phyloP scores from a whole-genome alignment of 139 green algal species.

The Micractinium conductrix region DNA sequence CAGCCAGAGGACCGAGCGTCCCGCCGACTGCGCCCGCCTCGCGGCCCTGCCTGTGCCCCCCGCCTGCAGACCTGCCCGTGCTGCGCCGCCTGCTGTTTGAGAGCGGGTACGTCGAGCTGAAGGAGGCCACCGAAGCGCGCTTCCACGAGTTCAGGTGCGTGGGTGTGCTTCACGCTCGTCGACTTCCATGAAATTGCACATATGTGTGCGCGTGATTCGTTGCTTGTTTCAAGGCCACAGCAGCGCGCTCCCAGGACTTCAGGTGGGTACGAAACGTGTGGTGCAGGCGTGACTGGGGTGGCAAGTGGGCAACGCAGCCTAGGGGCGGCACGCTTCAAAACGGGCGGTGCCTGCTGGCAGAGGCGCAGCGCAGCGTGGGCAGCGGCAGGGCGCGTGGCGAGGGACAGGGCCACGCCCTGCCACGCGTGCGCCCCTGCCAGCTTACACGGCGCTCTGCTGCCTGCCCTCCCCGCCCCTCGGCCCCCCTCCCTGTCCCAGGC shows the following conservation, averaged over 20 bases:
- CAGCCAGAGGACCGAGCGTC: no score
- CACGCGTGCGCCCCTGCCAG: not conserved
- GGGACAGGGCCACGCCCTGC: not conserved
- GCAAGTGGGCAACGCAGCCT: no score
- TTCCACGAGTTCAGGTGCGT: conserved; percentile 49
- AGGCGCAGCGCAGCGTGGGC: not conserved
- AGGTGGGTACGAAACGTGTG: no score
- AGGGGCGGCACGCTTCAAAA: no score
- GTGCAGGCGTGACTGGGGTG: no score
- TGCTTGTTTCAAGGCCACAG: not conserved
- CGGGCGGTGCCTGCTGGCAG: no score
- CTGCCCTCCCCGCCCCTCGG: not conserved
- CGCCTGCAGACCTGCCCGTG: conserved; percentile 29
- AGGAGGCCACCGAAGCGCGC: conserved; percentile 48
- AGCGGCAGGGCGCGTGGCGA: not conserved
- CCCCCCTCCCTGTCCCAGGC: not conserved
- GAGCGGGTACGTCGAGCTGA: conserved; percentile 47
- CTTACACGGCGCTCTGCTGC: not conserved
- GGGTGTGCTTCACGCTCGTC: not conserved
- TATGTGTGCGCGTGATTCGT: not conserved
- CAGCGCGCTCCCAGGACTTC: not conserved
- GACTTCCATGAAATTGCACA: not conserved
- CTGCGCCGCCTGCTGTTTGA: conserved; percentile 60
- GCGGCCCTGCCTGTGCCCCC: not conserved
- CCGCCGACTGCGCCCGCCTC: not conserved